phyloP scores from a whole-genome alignment of 257 asterid genomes.

The Ballota nigra region DNA sequence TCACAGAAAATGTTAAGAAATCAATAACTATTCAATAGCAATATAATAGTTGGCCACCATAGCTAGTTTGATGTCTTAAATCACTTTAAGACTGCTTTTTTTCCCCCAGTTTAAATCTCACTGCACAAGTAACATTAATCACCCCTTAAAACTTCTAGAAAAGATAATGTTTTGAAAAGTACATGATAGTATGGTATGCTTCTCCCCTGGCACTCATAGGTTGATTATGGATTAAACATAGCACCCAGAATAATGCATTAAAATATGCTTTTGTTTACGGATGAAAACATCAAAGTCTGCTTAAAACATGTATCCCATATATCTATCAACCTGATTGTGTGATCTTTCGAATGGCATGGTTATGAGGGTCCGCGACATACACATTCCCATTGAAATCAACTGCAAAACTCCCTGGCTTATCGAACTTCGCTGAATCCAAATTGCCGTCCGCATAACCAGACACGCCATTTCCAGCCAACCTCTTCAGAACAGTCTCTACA shows the following conservation, averaged over 20 bases:
- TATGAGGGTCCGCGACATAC: constrained; percentile 68
- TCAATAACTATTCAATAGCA: background rate
- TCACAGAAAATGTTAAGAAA: background rate
- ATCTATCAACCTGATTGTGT: constrained; percentile 55
- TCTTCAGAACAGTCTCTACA: constrained; percentile 48
- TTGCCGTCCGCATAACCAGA: constrained; percentile 64
- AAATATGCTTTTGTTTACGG: background rate
- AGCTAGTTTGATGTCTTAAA: background rate
- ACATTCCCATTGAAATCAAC: constrained; percentile 73
- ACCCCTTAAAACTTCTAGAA: background rate
- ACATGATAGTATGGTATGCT: background rate
- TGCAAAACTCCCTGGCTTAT: constrained; percentile 66
- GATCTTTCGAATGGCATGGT: constrained; percentile 69
- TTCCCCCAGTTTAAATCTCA: background rate
- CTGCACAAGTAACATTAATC: background rate
- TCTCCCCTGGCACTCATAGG: background rate
- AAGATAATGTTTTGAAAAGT: background rate
- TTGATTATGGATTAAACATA: background rate
- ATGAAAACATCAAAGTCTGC: background rate
- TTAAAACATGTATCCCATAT: constrained; percentile 1
- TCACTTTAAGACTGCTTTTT: background rate
- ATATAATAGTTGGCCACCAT: background rate
- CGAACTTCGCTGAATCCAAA: constrained; percentile 55
- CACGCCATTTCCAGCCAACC: constrained; percentile 62
- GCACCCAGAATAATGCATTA: background rate